These are phyloP conservation scores for Eucalyptus curtisii DNA, from an alignment of 345 rosid species.

Conservation along the genomic window DNA sequence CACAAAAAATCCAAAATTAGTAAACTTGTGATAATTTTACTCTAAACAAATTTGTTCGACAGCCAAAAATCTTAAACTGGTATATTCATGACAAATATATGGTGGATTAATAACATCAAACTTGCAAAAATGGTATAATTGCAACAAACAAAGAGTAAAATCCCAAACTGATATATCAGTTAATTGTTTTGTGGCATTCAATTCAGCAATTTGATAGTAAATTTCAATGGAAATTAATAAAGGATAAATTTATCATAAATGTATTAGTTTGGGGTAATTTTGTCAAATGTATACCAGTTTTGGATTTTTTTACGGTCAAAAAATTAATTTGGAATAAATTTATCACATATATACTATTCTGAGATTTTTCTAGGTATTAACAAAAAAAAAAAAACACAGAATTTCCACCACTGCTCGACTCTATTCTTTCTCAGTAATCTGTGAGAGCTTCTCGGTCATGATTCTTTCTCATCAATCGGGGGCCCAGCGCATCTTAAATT, in stretches of 20 bases:
- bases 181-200: fast-evolving
- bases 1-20: no score
- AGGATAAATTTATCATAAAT: no score
- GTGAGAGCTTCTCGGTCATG: not conserved
- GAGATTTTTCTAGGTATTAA: no score
- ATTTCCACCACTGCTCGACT: not conserved
- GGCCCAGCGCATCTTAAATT: not conserved
- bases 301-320: fast-evolving
- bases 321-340: fast-evolving
- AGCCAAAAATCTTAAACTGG: fast-evolving
- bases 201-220: fast-evolving
- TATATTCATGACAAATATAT: no score
- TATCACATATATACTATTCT: fast-evolving
- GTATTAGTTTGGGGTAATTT: fast-evolving
- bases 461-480: not conserved
- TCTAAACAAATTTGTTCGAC: no score
- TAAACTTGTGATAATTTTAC: no score
- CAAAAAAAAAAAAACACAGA: not conserved
- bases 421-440: not conserved
- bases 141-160: no score
- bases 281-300: no score
- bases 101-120: no score
- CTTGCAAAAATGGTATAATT: no score
- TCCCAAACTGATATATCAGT: fast-evolving
- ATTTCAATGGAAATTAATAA: no score